Evolutionary conservation across 2,329 filamentous ascomycete species (phyloP).

Genomic region (Atkinsonella hypoxylon): DNA sequence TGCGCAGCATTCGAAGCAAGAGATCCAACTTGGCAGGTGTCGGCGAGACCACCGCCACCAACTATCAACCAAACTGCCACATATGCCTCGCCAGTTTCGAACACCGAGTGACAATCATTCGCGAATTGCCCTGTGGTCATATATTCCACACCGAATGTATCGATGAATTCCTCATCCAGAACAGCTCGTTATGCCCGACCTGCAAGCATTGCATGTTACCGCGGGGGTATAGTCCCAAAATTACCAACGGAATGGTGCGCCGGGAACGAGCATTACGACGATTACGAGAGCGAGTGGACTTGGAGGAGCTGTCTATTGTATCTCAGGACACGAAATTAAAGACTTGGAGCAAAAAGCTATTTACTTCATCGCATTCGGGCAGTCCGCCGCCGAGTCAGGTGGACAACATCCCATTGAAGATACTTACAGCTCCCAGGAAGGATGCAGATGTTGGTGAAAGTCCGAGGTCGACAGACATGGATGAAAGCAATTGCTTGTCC

Average conservation of each 20-base stretch:
- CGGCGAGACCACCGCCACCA: constrained; percentile 31
- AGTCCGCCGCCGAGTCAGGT: constrained; percentile 8
- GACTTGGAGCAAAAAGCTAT: constrained; percentile 24
- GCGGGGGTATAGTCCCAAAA: constrained; percentile 48
- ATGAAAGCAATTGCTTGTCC: neutral
- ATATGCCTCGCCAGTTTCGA: constrained; percentile 81
- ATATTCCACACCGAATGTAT: constrained; percentile 92
- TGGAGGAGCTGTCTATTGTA: constrained; percentile 25
- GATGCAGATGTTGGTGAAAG: constrained; percentile 2
- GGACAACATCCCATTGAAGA: constrained; percentile 17
- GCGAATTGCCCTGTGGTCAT: constrained; percentile 79
- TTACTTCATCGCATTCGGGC: constrained; percentile 14
- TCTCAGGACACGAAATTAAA: constrained; percentile 23
- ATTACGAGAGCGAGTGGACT: constrained; percentile 40
- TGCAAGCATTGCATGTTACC: constrained; percentile 82
- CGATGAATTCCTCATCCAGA: constrained; percentile 65
- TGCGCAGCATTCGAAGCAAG: constrained; percentile 24
- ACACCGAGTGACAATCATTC: constrained; percentile 56
- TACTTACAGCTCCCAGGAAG: constrained; percentile 8
- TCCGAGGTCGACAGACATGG: neutral
- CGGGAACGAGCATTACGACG: constrained; percentile 59
- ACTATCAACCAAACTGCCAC: constrained; percentile 73
- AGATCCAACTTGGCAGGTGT: constrained; percentile 23
- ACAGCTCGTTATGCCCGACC: constrained; percentile 79
- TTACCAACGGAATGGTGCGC: constrained; percentile 80